Evolutionary conservation across 2,329 filamentous ascomycete species (phyloP).

Genomic region (Claviceps maximensis): DNA sequence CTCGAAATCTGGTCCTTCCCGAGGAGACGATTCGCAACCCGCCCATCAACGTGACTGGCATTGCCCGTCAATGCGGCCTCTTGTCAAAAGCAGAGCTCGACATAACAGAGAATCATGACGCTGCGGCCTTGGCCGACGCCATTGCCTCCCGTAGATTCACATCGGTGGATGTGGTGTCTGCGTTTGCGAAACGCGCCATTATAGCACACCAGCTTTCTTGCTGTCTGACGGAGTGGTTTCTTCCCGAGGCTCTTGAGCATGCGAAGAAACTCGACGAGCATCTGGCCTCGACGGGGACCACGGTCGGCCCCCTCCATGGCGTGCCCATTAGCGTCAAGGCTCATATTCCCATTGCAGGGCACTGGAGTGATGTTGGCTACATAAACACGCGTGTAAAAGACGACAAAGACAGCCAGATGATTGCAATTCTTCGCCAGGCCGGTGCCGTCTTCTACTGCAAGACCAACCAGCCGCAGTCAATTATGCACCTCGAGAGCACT

Average conservation of each 20-base stretch:
- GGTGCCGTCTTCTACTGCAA: constrained; percentile 43
- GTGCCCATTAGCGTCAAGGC: constrained; percentile 33
- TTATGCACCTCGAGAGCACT: constrained; percentile 46
- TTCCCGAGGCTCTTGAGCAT: constrained; percentile 29
- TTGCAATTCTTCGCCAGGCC: constrained; percentile 4
- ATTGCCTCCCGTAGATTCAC: constrained; percentile 23
- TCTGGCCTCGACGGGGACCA: constrained; percentile 3
- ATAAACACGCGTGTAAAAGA: constrained; percentile 6
- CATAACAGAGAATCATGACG: constrained; percentile 35
- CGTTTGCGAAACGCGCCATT: background rate
- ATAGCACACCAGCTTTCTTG: constrained; percentile 20
- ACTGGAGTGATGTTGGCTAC: constrained; percentile 4
- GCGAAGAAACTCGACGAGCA: constrained; percentile 31
- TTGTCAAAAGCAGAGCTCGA: constrained; percentile 29
- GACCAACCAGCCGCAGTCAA: constrained; percentile 52
- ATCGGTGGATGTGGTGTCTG: constrained; percentile 22
- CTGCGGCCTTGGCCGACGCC: constrained; percentile 24
- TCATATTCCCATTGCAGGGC: constrained; percentile 5
- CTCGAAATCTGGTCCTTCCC: constrained; percentile 17
- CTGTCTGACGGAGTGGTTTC: constrained; percentile 35
- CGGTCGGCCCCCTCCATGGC: constrained; percentile 41
- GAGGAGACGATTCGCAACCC: constrained; percentile 13
- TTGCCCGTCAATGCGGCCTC: constrained; percentile 28
- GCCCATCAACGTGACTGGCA: constrained; percentile 18
- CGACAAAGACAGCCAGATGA: constrained; percentile 1